A percentile compares a stretch with the other conserved stretches of the same genome.
These are phyloP conservation scores for Kurtzmaniella quercitrusa DNA, from an alignment of 1,139 yeast species.

Conservation along the genomic window DNA sequence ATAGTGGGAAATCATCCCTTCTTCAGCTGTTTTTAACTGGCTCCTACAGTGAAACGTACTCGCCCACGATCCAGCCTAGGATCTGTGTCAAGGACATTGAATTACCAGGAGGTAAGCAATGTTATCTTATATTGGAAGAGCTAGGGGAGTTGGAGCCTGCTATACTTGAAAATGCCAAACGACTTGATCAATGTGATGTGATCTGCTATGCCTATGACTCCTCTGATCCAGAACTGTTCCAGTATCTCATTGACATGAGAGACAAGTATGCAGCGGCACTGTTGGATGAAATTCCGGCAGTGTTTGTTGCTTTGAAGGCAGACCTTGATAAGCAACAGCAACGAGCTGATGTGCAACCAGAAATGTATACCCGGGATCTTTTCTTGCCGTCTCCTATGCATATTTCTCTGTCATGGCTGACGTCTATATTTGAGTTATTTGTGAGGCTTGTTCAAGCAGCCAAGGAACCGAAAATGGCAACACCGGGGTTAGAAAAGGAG, in stretches of 20 bases:
- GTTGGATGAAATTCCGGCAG: constrained; percentile 70
- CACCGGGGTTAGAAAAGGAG: constrained; percentile 77
- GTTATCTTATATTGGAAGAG: constrained; percentile 86
- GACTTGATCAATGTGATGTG: constrained; percentile 85
- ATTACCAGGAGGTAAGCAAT: constrained; percentile 90
- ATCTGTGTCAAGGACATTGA: constrained; percentile 93
- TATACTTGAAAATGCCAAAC: constrained; percentile 63
- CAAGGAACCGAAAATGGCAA: constrained; percentile 66
- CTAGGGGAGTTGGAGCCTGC: constrained; percentile 85
- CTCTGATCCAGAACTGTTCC: constrained; percentile 92
- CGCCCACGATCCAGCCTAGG: constrained; percentile 78
- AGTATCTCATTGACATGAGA: constrained; percentile 68
- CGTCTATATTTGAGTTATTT: constrained; percentile 80
- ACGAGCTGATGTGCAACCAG: constrained; percentile 81
- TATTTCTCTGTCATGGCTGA: constrained; percentile 84
- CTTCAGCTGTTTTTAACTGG: constrained; percentile 79
- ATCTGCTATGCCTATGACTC: constrained; percentile 88
- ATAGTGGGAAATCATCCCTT: constrained; percentile 81
- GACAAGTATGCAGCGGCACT: constrained; percentile 42
- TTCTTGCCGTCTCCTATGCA: constrained; percentile 70
- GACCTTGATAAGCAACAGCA: constrained; percentile 95
- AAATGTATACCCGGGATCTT: constrained; percentile 67
- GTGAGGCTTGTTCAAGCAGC: constrained; percentile 90
- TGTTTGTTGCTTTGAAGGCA: constrained; percentile 89
- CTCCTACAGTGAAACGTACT: constrained; percentile 63